These are phyloP conservation scores for Syzygium aqueum DNA, from an alignment of 345 rosid genomes.

Conservation along the genomic window DNA sequence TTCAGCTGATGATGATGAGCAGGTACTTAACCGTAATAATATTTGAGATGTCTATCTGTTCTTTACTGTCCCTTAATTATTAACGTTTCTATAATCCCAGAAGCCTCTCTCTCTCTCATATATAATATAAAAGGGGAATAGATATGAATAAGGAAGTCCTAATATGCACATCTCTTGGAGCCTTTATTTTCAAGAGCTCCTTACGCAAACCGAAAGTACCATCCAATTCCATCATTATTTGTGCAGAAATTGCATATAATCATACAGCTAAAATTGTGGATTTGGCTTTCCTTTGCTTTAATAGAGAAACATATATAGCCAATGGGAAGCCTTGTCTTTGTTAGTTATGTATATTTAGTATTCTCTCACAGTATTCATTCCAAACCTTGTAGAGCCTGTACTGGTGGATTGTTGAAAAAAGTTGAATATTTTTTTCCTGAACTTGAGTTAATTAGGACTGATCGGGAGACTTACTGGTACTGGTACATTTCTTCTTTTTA, in stretches of 20 bases:
- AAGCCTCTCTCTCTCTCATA: neutral
- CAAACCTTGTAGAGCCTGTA: neutral
- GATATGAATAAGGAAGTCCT: neutral
- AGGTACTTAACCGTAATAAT: slow-evolving; percentile 20
- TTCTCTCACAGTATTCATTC: neutral
- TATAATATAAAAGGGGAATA: neutral
- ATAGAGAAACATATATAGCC: neutral
- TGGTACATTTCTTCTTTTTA: neutral
- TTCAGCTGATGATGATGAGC: slow-evolving; percentile 52
- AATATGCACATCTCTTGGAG: neutral
- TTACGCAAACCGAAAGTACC: neutral
- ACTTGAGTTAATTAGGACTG: neutral
- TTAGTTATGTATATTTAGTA: neutral
- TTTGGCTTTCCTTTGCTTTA: neutral
- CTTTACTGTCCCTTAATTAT: neutral
- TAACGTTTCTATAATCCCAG: neutral
- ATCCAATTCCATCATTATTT: neutral
- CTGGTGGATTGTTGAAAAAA: neutral
- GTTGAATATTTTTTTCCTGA: neutral
- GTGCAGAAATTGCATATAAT: neutral
- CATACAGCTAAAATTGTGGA: neutral
- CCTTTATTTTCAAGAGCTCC: neutral
- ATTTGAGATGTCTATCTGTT: neutral
- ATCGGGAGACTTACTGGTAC: neutral
- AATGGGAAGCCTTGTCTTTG: neutral